Base-by-base conservation (phyloP, 1,284 basidiomycete genomes). In the Microbotryum intermedium region DNA sequence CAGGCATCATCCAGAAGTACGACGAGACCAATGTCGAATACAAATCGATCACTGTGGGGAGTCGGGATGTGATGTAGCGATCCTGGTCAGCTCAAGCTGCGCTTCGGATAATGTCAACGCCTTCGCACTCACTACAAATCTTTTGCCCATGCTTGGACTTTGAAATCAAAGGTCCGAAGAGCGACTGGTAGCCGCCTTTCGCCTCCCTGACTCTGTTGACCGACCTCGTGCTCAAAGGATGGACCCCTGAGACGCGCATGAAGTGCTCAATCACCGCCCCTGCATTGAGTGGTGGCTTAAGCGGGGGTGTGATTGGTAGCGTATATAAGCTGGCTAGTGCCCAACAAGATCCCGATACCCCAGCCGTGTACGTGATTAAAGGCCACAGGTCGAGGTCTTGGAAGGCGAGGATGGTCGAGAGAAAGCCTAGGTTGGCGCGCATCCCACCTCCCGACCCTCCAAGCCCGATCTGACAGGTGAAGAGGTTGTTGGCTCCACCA, bases 401-500 rank as follows among this genome's bases (percentile, higher is more conserved):
- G 23, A 53, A 53, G 10, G 64, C 58, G 53, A 72, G 68, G 13
- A 73, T 60, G 3, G 69, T 72, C 3, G 69, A 65, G 4, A 63
- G 29, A 16, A 66, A 55, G 8, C 64, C 64, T 13, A 54, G 34
- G 46, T 53, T 58, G 25, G 74, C 74, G 13, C 74, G 65, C 46
- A 73, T 74, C 23, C 74, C 74, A n/a, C 74, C 74, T 11, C 74
- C 74, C 1, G 68, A 70, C n/a, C 73, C 74, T 10, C 74, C 73
- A 11, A 74, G 55, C 3, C 70, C 72, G 21, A 75, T 62, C 34
- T 34, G 34, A 34, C 16, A 34, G 1, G 2, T 34, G 3, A 9
- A 34, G 16, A 3, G 11, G 11, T 34, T 13, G 10, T 34, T 13
- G 16, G 5, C 34, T 34, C 9, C 34, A 34, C 34, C 34, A 2